phyloP scores from a whole-genome alignment of 305 asterid species.

The Fraxinus floribunda region DNA sequence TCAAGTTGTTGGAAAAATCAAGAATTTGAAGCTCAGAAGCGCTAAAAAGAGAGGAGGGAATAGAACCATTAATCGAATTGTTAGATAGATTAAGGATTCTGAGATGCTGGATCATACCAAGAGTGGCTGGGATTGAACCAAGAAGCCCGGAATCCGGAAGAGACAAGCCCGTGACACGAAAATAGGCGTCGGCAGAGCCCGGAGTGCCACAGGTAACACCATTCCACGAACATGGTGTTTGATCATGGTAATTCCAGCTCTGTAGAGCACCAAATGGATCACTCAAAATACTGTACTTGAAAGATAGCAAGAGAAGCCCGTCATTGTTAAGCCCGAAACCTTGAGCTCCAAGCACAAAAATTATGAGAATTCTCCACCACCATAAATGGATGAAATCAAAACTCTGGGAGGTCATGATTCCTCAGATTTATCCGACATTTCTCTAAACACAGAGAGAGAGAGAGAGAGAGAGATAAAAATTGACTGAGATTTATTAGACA shows the following conservation, averaged over 20 bases:
- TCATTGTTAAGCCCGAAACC: conserved; percentile 57
- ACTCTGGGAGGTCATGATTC: conserved; percentile 45
- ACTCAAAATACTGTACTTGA: conserved; percentile 47
- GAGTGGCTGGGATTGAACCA: conserved; percentile 60
- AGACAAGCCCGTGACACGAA: conserved; percentile 55
- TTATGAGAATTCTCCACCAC: conserved; percentile 44
- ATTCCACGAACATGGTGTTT: conserved; percentile 72
- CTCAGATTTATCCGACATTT: conserved; percentile 43
- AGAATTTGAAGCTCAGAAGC: conserved; percentile 55
- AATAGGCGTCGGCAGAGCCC: conserved; percentile 46
- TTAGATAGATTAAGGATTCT: conserved; percentile 56
- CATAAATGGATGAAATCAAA: conserved; percentile 44
- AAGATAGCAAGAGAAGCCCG: conserved; percentile 61
- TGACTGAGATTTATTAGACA: conserved; percentile 30
- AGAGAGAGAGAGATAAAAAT: conserved; percentile 25
- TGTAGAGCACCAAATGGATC: conserved; percentile 58
- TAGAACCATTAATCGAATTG: conserved; percentile 72
- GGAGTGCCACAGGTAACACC: conserved; percentile 66
- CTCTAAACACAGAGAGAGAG: conserved; percentile 23
- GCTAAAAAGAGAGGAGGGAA: conserved; percentile 54
- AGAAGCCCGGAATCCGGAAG: conserved; percentile 58
- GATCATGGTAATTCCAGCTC: conserved; percentile 49
- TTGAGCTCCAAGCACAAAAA: conserved; percentile 34
- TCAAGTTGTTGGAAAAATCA: conserved; percentile 66
- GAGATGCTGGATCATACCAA: conserved; percentile 64